phyloP scores from a whole-genome alignment of 768 basidiomycete genomes.

The Suillus ampliporus region DNA sequence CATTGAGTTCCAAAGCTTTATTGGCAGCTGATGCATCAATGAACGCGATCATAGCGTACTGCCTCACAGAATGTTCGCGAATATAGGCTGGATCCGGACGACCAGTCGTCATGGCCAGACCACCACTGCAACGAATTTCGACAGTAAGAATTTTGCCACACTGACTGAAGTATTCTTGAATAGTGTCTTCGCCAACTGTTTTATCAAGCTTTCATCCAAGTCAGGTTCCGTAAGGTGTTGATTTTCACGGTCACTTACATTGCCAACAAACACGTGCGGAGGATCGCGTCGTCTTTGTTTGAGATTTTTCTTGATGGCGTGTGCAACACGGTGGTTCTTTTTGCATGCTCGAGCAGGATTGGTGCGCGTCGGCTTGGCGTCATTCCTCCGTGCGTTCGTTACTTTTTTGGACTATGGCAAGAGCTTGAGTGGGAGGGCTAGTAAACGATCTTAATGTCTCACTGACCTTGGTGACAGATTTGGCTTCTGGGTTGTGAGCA shows the following conservation, averaged over 20 bases:
- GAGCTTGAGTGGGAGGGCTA: not conserved
- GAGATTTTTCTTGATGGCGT: slow-evolving; percentile 30
- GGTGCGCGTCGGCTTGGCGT: slow-evolving; percentile 6
- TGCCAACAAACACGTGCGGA: slow-evolving; percentile 59
- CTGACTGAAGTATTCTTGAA: slow-evolving; percentile 27
- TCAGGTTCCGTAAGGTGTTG: not conserved
- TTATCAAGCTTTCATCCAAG: slow-evolving; percentile 4
- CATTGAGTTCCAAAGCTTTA: slow-evolving; percentile 49
- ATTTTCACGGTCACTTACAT: slow-evolving; percentile 46
- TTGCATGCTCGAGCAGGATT: not conserved
- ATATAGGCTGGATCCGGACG: slow-evolving; percentile 32
- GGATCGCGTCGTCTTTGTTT: not conserved
- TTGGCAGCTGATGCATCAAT: slow-evolving; percentile 38
- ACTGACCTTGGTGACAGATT: slow-evolving; percentile 8
- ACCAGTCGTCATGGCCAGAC: slow-evolving; percentile 33
- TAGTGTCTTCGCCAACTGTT: slow-evolving; percentile 25
- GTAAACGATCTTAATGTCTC: not conserved
- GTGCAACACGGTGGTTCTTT: slow-evolving; percentile 21
- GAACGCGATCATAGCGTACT: slow-evolving; percentile 61
- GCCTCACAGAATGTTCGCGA: slow-evolving; percentile 46
- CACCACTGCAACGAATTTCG: slow-evolving; percentile 38
- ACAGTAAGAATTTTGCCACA: slow-evolving; percentile 30
- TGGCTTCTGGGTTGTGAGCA: not conserved
- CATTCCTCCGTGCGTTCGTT: slow-evolving; percentile 2
- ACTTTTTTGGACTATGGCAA: slow-evolving; percentile 12